Percentiles rank a stretch among this genome's conserved stretches.
phyloP scores from a whole-genome alignment of 108 stramenopile species.

The Asterionellopsis glacialis region DNA sequence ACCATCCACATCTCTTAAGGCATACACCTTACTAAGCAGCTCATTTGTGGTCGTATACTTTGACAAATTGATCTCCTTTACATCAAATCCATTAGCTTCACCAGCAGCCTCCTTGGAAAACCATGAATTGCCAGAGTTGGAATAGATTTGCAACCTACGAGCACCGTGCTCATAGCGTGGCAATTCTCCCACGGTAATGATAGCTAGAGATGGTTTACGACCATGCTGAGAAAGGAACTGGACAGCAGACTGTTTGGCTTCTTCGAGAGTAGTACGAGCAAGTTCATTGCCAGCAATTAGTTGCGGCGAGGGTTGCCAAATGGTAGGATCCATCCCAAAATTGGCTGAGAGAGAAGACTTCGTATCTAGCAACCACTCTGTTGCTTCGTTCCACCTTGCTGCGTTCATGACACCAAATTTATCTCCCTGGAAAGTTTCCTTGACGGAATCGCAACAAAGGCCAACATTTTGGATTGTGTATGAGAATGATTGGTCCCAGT shows the following conservation, averaged over 20 bases:
- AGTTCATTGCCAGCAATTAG: conserved; percentile 34
- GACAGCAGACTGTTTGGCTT: conserved; percentile 24
- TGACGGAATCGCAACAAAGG: conserved; percentile 22
- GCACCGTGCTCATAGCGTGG: conserved; percentile 25
- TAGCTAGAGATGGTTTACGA: conserved; percentile 30
- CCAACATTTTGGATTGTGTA: conserved; percentile 27
- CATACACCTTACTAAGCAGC: conserved; percentile 35
- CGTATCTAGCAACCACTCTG: conserved; percentile 22
- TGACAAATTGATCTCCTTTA: conserved; percentile 30
- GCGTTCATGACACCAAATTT: conserved; percentile 30
- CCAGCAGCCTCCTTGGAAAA: conserved; percentile 33
- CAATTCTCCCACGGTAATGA: conserved; percentile 41
- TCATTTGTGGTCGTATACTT: conserved; percentile 29
- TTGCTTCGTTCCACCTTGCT: conserved; percentile 31
- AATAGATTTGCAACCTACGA: conserved; percentile 28
- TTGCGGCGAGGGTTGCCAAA: conserved; percentile 36
- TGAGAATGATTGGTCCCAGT: conserved; percentile 20
- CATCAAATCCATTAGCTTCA: conserved; percentile 31
- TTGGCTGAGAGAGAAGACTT: neutral
- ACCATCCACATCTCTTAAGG: conserved; percentile 28
- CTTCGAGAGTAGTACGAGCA: conserved; percentile 21
- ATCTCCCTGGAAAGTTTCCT: conserved; percentile 36
- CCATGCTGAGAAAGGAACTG: conserved; percentile 18
- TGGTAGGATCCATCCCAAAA: conserved; percentile 18
- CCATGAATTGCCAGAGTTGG: conserved; percentile 24